Evolutionary conservation across 1,284 basidiomycete genomes (phyloP).

Genomic region (Tetrapyrgos nigripes): DNA sequence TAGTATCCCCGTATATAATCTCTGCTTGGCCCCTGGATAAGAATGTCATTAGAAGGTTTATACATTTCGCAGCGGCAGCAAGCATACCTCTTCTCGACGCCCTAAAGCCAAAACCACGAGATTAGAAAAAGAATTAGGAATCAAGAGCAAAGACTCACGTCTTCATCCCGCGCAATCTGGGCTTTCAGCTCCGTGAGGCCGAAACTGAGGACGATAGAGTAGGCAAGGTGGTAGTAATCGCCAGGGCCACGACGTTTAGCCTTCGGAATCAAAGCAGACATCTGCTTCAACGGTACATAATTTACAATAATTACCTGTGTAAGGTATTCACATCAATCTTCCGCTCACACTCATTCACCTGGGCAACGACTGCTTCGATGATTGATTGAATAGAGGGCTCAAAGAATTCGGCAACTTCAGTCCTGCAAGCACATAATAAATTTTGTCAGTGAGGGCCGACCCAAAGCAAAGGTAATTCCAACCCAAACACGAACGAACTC

Average conservation of each 20-base stretch:
- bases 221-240: slow-evolving; percentile 39
- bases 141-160: slow-evolving; percentile 33
- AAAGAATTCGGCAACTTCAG: slow-evolving; percentile 49
- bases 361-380: slow-evolving; percentile 43
- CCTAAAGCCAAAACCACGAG: neutral
- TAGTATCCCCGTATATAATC: slow-evolving; percentile 3
- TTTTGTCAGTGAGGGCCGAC: neutral
- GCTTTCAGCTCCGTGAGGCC: slow-evolving; percentile 54
- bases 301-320: no score
- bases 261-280: slow-evolving; percentile 36
- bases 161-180: slow-evolving; percentile 49
- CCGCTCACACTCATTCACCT: slow-evolving; percentile 25
- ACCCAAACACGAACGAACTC: neutral
- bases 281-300: slow-evolving; percentile 46
- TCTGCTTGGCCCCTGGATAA: slow-evolving; percentile 6
- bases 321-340: neutral
- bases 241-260: slow-evolving; percentile 18
- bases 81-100: slow-evolving; percentile 5
- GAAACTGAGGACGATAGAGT: slow-evolving; percentile 48
- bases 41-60: neutral
- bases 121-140: neutral
- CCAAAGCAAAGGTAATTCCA: neutral
- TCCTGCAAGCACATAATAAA: slow-evolving; percentile 37
- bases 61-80: neutral
- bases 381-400: slow-evolving; percentile 52